Conservation (phyloP, 768 basidiomycete species). For the Scleroderma bovista region DNA sequence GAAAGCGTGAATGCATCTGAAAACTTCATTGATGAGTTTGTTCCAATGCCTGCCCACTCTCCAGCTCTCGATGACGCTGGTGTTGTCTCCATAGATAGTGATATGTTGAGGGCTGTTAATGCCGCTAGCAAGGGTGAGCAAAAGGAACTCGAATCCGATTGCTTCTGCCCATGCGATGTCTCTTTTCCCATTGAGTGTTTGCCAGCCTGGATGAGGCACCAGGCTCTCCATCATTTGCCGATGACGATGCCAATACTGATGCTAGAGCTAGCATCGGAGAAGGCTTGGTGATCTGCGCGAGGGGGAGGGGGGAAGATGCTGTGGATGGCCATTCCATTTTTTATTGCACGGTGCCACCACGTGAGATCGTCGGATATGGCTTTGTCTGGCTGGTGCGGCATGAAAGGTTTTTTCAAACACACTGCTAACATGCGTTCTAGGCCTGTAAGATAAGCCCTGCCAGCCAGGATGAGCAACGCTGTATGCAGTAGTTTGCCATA, state of each 20-base stretch:
- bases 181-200: background rate
- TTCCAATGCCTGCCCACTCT: constrained; percentile 4
- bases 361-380: background rate
- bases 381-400: constrained; percentile 9
- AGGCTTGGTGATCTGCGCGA: background rate
- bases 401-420: constrained; percentile 26
- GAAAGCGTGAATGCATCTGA: constrained; percentile 1
- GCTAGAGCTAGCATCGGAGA: constrained; percentile 6
- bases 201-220: constrained; percentile 11
- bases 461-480: too few relatives aligned
- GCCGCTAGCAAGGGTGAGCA: background rate
- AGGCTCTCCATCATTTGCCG: constrained; percentile 3
- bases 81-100: constrained; percentile 10
- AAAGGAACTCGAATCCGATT: constrained; percentile 11
- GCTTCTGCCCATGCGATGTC: constrained; percentile 17
- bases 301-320: constrained; percentile 7
- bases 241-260: constrained; percentile 9
- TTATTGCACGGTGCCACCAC: background rate
- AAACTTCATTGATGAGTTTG: constrained; percentile 6
- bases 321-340: background rate
- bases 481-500: too few relatives aligned
- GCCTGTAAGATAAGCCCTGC: constrained; percentile 35
- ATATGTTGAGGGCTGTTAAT: background rate
- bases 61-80: constrained; percentile 11
- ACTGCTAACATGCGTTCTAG: constrained; percentile 33